Evolutionary conservation across 2,329 filamentous ascomycete species (phyloP), one percentile per base, ranked within the genome.

Genomic region (Trichophyton equinum): DNA sequence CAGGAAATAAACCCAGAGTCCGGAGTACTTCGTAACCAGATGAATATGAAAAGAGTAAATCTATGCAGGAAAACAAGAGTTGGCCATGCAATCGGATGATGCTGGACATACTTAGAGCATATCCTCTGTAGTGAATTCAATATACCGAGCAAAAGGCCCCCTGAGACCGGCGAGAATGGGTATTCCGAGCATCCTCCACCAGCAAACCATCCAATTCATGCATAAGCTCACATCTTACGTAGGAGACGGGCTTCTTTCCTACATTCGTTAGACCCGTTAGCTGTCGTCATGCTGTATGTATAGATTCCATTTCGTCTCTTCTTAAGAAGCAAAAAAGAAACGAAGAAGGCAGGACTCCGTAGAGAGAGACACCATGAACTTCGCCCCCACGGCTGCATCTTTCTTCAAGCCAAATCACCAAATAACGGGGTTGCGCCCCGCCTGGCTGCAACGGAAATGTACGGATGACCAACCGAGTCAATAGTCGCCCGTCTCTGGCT

Each of bases 391-490:
- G 49, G 27, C 49, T 30, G 22, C 22, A 30, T n/a, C 49, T 51
- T 25, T 47, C 44, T 53, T 53, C 49, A 53, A 27, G 49, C 49
- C 49, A 53, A 33, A 53, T 33, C 49, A 33, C 49, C 27, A 30
- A 38, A 27, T 30, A 53, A 53, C 49, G 20, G 49, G 49, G 49
- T 22, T 25, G 49, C 49, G 49, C 49, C 49, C 49, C 49, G 49
- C 49, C 49, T 30, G n/a, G 46, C 18, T 18, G 49, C 49, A 53
- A 53, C 33, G 49, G 13, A 27, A 53, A 53, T 53, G 27, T 30
- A 53, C 49, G 49, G 49, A 25, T 53, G 49, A 53, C 49, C 49
- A 53, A 33, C 49, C 49, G 49, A 53, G 25, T 30, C 49, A 30
- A 53, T 53, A 53, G 27, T 53, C 18, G 40, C 6, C 40, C n/a